Percentiles rank a stretch among this genome's conserved stretches.
Evolutionary conservation across 192 early-diverging fungal genomes (phyloP).

Genomic region (Entrophospora sp.): DNA sequence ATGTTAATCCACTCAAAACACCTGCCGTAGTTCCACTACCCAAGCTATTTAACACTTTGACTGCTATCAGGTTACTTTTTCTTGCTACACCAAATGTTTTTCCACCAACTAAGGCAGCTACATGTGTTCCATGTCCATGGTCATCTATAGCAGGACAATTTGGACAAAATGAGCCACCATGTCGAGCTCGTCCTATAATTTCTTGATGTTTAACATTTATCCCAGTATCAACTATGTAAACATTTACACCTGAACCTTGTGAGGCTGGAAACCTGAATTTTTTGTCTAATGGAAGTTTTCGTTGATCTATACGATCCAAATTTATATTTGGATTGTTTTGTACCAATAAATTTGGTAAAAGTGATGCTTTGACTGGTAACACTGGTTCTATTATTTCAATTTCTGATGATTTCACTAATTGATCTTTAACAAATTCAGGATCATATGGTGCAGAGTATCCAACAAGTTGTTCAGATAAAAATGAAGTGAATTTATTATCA

Average conservation of each 20-base stretch:
- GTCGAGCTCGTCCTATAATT: constrained; percentile 65
- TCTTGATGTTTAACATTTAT: constrained; percentile 54
- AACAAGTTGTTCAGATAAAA: too few relatives aligned
- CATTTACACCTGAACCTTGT: constrained; percentile 48
- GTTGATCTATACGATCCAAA: constrained; percentile 66
- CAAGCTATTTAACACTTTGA: constrained; percentile 44
- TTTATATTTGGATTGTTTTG: too few relatives aligned
- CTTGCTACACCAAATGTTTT: constrained; percentile 31
- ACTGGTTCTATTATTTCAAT: too few relatives aligned
- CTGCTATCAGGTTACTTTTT: constrained; percentile 39
- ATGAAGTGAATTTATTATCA: too few relatives aligned
- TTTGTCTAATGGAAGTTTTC: constrained; percentile 38
- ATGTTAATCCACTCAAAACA: constrained; percentile 59
- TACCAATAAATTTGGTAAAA: too few relatives aligned
- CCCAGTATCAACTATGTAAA: constrained; percentile 62
- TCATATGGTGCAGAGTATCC: too few relatives aligned
- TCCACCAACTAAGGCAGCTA: constrained; percentile 56
- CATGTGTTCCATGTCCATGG: constrained; percentile 74
- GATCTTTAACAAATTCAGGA: too few relatives aligned
- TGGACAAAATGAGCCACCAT: constrained; percentile 38
- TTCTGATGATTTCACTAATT: too few relatives aligned
- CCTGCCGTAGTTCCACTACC: constrained; percentile 37
- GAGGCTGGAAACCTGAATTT: constrained; percentile 45
- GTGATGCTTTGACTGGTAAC: too few relatives aligned
- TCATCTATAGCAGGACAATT: constrained; percentile 33